A percentile compares a stretch with the other conserved stretches of the same genome.
Evolutionary conservation across 2,329 filamentous ascomycete genomes (phyloP).

Genomic region (Alternaria gansuensis): DNA sequence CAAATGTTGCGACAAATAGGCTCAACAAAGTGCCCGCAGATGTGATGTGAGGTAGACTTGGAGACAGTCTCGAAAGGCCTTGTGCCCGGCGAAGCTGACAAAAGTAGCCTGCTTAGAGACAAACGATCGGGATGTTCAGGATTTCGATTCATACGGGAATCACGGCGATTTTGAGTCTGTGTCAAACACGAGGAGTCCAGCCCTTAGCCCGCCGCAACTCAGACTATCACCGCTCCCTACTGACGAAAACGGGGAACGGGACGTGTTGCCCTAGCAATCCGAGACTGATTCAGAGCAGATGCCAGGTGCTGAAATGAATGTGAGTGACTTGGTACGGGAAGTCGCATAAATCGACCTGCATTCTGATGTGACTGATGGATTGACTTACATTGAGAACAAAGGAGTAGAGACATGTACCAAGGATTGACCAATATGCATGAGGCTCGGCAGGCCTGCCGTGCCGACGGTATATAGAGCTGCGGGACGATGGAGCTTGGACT

Average conservation of each 20-base stretch:
- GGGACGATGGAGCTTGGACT: constrained; percentile 42
- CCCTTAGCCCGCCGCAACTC: constrained; percentile 38
- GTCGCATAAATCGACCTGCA: constrained; percentile 46
- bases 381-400: constrained; percentile 53
- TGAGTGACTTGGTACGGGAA: constrained; percentile 45
- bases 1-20: constrained; percentile 37
- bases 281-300: constrained; percentile 50
- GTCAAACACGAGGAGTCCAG: constrained; percentile 41
- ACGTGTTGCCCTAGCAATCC: constrained; percentile 38
- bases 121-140: constrained; percentile 46
- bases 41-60: constrained; percentile 33
- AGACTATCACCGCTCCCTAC: constrained; percentile 41
- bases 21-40: constrained; percentile 27
- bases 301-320: constrained; percentile 48
- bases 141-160: constrained; percentile 52
- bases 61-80: constrained; percentile 38
- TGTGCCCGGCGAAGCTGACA: constrained; percentile 43
- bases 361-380: constrained; percentile 42
- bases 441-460: constrained; percentile 42
- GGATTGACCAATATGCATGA: constrained; percentile 38
- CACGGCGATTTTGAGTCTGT: constrained; percentile 49
- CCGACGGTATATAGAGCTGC: constrained; percentile 33
- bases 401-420: constrained; percentile 44
- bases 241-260: constrained; percentile 47
- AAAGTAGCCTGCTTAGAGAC: constrained; percentile 45